Evolutionary conservation across 2,329 filamentous ascomycete species (phyloP).

Genomic region (Pestalotiopsis sp.): DNA sequence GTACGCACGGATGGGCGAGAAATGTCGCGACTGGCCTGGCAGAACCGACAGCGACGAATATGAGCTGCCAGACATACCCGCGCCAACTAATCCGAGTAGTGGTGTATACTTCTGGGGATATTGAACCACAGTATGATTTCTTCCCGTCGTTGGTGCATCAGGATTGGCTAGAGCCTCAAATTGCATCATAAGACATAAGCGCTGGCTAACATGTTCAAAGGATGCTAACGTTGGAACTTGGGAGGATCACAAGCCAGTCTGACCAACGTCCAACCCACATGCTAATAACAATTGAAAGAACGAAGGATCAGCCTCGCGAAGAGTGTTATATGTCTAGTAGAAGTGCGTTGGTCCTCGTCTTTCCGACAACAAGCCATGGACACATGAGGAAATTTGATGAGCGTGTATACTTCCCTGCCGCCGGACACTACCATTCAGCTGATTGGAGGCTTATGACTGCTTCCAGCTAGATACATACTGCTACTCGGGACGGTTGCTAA

Average conservation of each 20-base stretch:
- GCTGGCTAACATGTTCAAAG: neutral
- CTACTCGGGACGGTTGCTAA: neutral
- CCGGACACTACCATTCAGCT: neutral
- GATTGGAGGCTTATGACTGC: neutral
- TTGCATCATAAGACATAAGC: conserved; percentile 13
- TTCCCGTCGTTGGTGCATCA: neutral
- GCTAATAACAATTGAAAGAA: neutral
- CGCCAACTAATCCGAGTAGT: neutral
- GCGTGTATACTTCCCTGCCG: neutral
- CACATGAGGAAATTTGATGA: neutral
- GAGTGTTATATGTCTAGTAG: neutral
- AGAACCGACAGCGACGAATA: neutral
- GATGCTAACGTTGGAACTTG: neutral
- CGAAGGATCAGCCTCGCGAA: conserved; percentile 4
- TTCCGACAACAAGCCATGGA: neutral
- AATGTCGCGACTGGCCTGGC: neutral
- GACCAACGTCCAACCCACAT: neutral
- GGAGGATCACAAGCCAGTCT: neutral
- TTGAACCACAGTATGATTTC: neutral
- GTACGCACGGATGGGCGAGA: conserved; percentile 4
- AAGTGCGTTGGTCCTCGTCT: no score
- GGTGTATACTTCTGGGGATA: neutral
- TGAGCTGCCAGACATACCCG: no score
- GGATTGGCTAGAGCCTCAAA: conserved; percentile 1
- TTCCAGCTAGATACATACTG: neutral